Base-by-base conservation (phyloP, 306 rosid species). In the Chamaecrista fasciculata region DNA sequence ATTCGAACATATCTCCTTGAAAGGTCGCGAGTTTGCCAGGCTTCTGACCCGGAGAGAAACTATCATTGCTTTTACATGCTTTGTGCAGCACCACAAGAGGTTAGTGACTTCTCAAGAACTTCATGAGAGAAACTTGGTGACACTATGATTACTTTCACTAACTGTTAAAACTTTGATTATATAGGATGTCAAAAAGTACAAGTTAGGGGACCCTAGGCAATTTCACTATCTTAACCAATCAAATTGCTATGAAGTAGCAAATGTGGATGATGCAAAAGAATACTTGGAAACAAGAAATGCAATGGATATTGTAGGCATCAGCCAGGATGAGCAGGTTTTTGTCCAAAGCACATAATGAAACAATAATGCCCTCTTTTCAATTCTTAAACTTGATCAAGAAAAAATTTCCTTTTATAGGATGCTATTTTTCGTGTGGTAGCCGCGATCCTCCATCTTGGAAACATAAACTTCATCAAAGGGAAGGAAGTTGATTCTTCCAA, bases 11-110 rank as follows among this genome's bases (percentile, higher is more conserved):
- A 91, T 74, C 95, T 91, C 69, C 97, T 91, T 0, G 97, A 91
- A 84, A 81, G 97, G 55, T 91, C 97, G 8, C 84, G 97, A 21
- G 97, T 91, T 66, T 91, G 95, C 82, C 97, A 91, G 78, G 87
- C 66, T 23, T 91, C 97, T 1, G 95, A 91, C 14, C 97, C 97
- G 1, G 97, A 91, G 82, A 91, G 97, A 73, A 91, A 87, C 83
- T 91, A 91, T 72, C 97, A 91, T 78, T 91, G 97, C 77, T 91
- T 91, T 80, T 91, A 91, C 92, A 87, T 91, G 95, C 87, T 91
- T 36, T 91, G 97, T 76, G 83, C 97, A 34, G 97, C 97, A 70
- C 97, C 97, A 67, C 79, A 78, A 23, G 95, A 91, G 91, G 97
- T n/a, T n/a, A n/a, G n/a, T 90, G 71, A 82, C 40, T 18, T 53